These are phyloP conservation scores for Geranium brycei DNA, from an alignment of 345 rosid species.

Conservation along the genomic window DNA sequence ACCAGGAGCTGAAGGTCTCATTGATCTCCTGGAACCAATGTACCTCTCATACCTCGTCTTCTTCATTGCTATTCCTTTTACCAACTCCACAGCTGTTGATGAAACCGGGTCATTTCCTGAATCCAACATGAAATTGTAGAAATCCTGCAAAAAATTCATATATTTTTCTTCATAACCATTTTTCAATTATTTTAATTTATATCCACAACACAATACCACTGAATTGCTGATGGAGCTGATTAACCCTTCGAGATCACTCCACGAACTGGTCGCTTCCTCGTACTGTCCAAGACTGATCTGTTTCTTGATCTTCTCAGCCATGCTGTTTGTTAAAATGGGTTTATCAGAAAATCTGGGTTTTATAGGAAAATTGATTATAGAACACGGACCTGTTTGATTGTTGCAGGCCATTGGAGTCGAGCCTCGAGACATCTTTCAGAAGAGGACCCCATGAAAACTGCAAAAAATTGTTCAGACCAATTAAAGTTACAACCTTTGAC, in stretches of 20 bases:
- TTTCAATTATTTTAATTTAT: not conserved
- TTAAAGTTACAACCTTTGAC: not conserved
- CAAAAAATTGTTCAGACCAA: slow-evolving; percentile 2
- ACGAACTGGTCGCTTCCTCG: slow-evolving; percentile 44
- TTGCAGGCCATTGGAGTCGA: slow-evolving; percentile 42
- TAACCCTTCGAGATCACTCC: slow-evolving; percentile 44
- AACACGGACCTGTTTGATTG: slow-evolving; percentile 40
- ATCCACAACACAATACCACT: slow-evolving; percentile 33
- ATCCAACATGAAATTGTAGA: slow-evolving; percentile 69
- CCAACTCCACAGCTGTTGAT: slow-evolving; percentile 17
- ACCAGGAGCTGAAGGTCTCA: slow-evolving; percentile 17
- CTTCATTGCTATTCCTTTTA: slow-evolving; percentile 14
- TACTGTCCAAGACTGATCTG: slow-evolving; percentile 38
- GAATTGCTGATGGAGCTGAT: slow-evolving; percentile 29
- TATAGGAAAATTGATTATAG: not conserved
- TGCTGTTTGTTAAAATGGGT: slow-evolving; percentile 19
- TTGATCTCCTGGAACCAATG: slow-evolving; percentile 33
- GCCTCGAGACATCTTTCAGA: slow-evolving; percentile 56
- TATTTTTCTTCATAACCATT: not conserved
- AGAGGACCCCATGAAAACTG: slow-evolving; percentile 93
- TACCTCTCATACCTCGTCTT: slow-evolving; percentile 19
- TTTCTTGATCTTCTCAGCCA: slow-evolving; percentile 46
- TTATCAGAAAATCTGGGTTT: too few relatives aligned
- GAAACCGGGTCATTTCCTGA: slow-evolving; percentile 35
- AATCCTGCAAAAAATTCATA: slow-evolving; percentile 33